Evolutionary conservation across 2,329 filamentous ascomycete genomes (phyloP).

Genomic region (Fonsecaea multimorphosa): DNA sequence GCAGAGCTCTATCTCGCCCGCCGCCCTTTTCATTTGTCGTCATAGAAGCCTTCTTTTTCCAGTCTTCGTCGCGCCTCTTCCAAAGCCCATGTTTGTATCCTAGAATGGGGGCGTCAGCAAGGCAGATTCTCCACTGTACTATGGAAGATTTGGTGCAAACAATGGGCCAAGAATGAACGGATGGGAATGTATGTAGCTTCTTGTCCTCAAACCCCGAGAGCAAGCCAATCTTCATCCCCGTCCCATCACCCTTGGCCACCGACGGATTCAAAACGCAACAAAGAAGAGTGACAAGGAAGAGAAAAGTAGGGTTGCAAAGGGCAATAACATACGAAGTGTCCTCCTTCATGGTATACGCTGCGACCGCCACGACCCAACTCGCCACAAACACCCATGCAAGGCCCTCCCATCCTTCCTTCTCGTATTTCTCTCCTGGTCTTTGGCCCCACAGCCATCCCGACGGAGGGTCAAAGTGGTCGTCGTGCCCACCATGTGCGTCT

Average conservation of each 20-base stretch:
- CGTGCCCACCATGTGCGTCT: slow-evolving; percentile 32
- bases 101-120: slow-evolving; percentile 49
- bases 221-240: not conserved
- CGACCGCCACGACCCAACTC: slow-evolving; percentile 71
- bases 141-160: not conserved
- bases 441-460: slow-evolving; percentile 91
- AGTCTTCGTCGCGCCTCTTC: slow-evolving; percentile 94
- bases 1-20: not conserved
- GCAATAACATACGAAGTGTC: slow-evolving; percentile 88
- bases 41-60: slow-evolving; percentile 92
- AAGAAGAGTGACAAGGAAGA: not conserved
- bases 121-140: not conserved
- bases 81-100: slow-evolving; percentile 98
- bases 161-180: not conserved
- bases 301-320: slow-evolving; percentile 4
- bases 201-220: not conserved
- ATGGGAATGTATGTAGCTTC: not conserved
- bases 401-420: slow-evolving; percentile 93
- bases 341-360: slow-evolving; percentile 94
- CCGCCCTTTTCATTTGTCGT: slow-evolving; percentile 61
- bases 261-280: not conserved
- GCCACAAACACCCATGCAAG: slow-evolving; percentile 66
- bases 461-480: slow-evolving; percentile 80
- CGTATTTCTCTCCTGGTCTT: slow-evolving; percentile 91
- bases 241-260: not conserved